Evolutionary conservation across 257 asterid genomes (phyloP).

Genomic region (Solanum habrochaites): DNA sequence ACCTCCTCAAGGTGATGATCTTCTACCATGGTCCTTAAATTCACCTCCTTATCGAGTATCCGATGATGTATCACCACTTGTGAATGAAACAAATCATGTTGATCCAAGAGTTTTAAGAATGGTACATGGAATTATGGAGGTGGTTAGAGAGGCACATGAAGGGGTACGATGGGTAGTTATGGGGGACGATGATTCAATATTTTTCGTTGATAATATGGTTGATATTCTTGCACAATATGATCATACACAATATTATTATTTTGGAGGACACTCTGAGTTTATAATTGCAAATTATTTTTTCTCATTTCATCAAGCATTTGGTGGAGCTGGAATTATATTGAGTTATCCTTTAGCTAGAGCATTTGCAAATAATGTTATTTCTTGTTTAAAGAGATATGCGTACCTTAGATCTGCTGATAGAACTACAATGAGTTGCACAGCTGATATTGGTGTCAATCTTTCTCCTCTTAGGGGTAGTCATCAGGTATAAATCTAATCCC

Average conservation of each 20-base stretch:
- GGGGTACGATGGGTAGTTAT: background rate
- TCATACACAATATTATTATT: constrained; percentile 16
- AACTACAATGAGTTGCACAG: constrained; percentile 9
- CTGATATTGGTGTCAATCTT: constrained; percentile 19
- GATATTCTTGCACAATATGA: background rate
- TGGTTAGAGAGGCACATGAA: constrained; percentile 6
- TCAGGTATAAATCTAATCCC: constrained; percentile 10
- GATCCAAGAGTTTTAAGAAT: constrained; percentile 9
- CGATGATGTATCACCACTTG: background rate
- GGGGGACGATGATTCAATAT: background rate
- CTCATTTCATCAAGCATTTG: constrained; percentile 18
- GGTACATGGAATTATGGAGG: constrained; percentile 21
- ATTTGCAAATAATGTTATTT: constrained; percentile 3
- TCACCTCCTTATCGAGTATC: constrained; percentile 14
- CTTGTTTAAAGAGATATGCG: constrained; percentile 11
- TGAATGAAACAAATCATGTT: background rate
- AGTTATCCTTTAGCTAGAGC: constrained; percentile 20
- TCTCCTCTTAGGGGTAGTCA: constrained; percentile 17
- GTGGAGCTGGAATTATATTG: constrained; percentile 19
- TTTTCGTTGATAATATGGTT: background rate
- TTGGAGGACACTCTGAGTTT: constrained; percentile 16
- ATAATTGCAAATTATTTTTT: background rate
- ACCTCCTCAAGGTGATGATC: constrained; percentile 3
- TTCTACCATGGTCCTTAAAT: constrained; percentile 13
- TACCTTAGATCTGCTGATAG: constrained; percentile 3